Percentiles rank a stretch among this genome's conserved stretches.
Evolutionary conservation across 148 eudicot species (phyloP).

Genomic region (Amaranthus hypochondriacus): DNA sequence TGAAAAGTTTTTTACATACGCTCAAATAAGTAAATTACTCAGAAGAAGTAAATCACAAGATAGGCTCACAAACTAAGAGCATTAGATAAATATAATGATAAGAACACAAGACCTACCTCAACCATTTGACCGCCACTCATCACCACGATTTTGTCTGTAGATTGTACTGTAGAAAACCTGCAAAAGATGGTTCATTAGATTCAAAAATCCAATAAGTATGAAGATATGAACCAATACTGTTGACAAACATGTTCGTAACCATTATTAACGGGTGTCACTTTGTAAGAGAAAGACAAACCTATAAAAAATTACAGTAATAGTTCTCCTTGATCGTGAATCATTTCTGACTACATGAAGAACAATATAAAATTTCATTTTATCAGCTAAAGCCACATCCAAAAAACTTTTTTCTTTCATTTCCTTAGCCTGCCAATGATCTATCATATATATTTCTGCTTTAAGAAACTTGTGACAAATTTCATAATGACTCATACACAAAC

Average conservation of each 20-base stretch:
- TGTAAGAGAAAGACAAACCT: conserved; percentile 37
- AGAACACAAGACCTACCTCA: conserved; percentile 32
- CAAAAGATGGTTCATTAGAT: not conserved
- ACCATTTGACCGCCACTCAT: conserved; percentile 40
- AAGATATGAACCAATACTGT: not conserved
- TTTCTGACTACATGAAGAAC: conserved; percentile 64
- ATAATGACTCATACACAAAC: conserved; percentile 25
- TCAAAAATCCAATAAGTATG: no score
- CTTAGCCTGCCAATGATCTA: not conserved
- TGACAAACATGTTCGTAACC: not conserved
- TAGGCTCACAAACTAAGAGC: no score
- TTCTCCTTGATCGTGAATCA: conserved; percentile 54
- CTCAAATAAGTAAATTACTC: no score
- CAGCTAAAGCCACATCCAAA: not conserved
- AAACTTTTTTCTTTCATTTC: not conserved
- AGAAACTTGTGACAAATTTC: not conserved
- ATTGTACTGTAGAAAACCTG: conserved; percentile 45
- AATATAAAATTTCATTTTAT: conserved; percentile 14
- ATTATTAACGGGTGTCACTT: not conserved
- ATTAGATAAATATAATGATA: no score
- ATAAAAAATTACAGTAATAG: conserved; percentile 57
- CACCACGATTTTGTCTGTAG: conserved; percentile 48
- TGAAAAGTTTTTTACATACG: no score
- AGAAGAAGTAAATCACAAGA: no score
- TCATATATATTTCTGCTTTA: not conserved